Base-by-base conservation (phyloP, 805 yeast genomes). In the Starmerella tilneyi region DNA sequence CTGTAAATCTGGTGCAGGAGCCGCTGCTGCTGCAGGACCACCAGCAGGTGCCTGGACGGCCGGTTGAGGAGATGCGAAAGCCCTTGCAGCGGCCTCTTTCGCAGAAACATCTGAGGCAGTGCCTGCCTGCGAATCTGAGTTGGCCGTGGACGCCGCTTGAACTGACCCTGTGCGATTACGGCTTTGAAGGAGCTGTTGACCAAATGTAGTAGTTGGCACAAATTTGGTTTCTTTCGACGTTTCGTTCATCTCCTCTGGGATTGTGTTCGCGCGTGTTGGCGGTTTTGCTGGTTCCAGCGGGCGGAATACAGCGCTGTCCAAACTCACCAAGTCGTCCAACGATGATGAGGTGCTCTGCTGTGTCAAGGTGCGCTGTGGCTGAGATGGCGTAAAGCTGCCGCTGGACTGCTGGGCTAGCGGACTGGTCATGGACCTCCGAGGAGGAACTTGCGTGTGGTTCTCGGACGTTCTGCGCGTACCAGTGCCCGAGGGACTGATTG, bases 171-270 rank as follows among this genome's bases (percentile, higher is more conserved):
- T 16, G 41, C 31, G 41, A 13, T 22, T 19, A 22, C 41, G 41
- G 23, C 21, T 36, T 16, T 78, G 81, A 22, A 68, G 63, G 43
- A 88, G 70, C 28, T 73, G 72, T 64, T 82, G 94, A 26, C 97
- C 97, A 68, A 88, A 89, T 9, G 73, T 65, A 0, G 96, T 85
- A 15, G 86, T 72, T 28, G 96, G 96, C 44, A 75, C 81, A 64
- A 88, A 89, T 35, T 49, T 49, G 40, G 47, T 58, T 13, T 48
- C 50, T 31, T 37, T 45, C 15, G 27, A 9, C 12, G 31, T 3
- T 24, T 20, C 23, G 17, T 48, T 48, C 20, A 44, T 39, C 16
- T 34, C 38, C 13, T 43, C 44, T 8, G 45, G 39, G 2, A 42
- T 29, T 15, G 47, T 43, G 32, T 38, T 34, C 17, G 37, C 44